Base-by-base conservation (phyloP, 1,284 basidiomycete genomes). In the Ganoderma multipileum region DNA sequence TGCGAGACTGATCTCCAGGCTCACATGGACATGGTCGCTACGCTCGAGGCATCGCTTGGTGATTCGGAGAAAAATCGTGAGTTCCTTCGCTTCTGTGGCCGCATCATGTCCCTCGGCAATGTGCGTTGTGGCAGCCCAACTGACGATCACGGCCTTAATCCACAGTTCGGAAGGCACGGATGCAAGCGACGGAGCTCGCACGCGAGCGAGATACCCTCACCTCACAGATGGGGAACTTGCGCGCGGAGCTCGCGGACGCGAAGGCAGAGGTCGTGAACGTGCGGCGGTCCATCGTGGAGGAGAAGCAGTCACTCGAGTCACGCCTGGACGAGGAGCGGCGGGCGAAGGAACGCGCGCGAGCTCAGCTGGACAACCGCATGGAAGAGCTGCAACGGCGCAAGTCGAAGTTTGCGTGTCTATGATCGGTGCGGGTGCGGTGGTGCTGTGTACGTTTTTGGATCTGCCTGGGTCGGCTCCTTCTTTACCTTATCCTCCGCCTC, bases 1-100 rank as follows among this genome's bases (percentile, higher is more conserved):
- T 96, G 95, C 78, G 95, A 97, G 81, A 90, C 87, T 70, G 95
- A 97, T 80, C 84, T 97, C 68, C 94, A 96, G 75, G 92, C 94
- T 63, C 95, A 97, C 78, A 95, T 96, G 86, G 95, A 97, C 78
- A 87, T 97, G 66, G 95, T 96, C 70, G 87, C 84, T 69, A 92
- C 91, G 23, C 84, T 96, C 33, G 95, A 96, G 81, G 88, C 89
- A 50, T 94, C 94, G 41, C 84, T 97, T 54, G 92, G 92, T 66
- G 95, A 96, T 76, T 93, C 94, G 33, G 95, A 97, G 81, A 94
- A 96, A 79, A 96, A 95, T 76, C 83, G 94, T 94, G 81, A 83
- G 92, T 89, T 38, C 39, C 60, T 20, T 44, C 61, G 54, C 68
- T 60, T 66, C 55, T 72, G 39, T 47, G 26, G 16, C 41, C 47